Evolutionary conservation across 257 asterid genomes (phyloP), one percentile per base, ranked within the genome.

Genomic region (Handroanthus guayacan): DNA sequence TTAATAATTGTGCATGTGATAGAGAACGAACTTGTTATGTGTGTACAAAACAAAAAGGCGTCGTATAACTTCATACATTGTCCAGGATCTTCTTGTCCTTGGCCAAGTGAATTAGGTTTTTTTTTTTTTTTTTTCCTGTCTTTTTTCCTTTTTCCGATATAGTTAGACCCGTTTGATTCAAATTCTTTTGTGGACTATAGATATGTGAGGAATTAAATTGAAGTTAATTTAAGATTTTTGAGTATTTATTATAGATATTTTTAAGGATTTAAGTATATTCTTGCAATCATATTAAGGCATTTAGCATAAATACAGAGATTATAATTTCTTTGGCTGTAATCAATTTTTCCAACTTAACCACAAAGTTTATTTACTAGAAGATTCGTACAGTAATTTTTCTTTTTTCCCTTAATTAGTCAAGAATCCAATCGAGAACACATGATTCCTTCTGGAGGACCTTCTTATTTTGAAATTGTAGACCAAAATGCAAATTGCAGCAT

Each of bases 21-120:
- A 3, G 41, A 39, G 62, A 75, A 56, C 14, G 47, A 31, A 18
- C 20, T 62, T 36, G 7, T 50, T 67, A 31, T 44, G 51, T 10
- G 48, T 54, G 74, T 52, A 37, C 56, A 52, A 52, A 20, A 69
- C 34, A 62, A 54, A 69, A 77, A 61, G 65, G 81, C 57, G 48
- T 45, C 43, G 25, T n/a, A 18, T 43, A 50, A 58, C 67, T 58
- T 75, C 79, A 75, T 34, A 61, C 65, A 8, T 9, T 18, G 60
- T 7, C 48, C 36, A 51, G 74, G 62, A 69, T 69, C 50, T 50
- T 69, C 74, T 16, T 68, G 61, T 68, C 13, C 13, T 12, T 13
- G 58, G 10, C 44, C 73, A 48, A 68, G 10, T 54, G 31, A 5
- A 54, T n/a, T 12, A 54, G 31, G 3, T 0, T 54, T 17, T 54